A percentile compares a stretch with the other conserved stretches of the same genome.
phyloP scores from a whole-genome alignment of 2,329 filamentous ascomycete species.

The Colletotrichum godetiae region DNA sequence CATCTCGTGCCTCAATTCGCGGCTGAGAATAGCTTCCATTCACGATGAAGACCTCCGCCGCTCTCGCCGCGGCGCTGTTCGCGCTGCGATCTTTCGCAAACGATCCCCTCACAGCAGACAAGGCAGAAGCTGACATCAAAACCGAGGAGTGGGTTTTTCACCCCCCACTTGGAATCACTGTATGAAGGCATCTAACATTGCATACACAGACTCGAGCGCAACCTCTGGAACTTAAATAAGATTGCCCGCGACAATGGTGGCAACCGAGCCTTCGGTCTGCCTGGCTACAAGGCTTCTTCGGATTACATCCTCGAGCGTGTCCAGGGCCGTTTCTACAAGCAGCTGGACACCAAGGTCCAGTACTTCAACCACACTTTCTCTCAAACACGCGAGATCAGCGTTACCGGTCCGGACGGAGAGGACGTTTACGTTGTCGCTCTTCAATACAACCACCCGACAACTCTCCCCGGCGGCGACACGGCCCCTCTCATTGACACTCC shows the following conservation, averaged over 20 bases:
- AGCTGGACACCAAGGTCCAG: conserved; percentile 58
- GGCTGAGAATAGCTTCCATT: conserved; percentile 9
- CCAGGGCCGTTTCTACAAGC: conserved; percentile 49
- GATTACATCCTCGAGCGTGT: conserved; percentile 65
- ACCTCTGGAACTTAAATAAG: conserved; percentile 64
- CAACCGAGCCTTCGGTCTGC: conserved; percentile 69
- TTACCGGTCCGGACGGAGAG: conserved; percentile 58
- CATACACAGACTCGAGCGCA: conserved; percentile 59
- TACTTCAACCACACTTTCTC: conserved; percentile 59
- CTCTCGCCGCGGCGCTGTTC: conserved; percentile 33
- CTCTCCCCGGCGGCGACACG: conserved; percentile 48
- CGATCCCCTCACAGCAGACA: conserved; percentile 50
- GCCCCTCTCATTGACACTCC: conserved; percentile 50
- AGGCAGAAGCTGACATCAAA: conserved; percentile 52
- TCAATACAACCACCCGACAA: conserved; percentile 59
- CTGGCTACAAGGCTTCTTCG: conserved; percentile 68
- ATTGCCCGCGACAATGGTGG: conserved; percentile 67
- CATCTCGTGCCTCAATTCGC: not conserved
- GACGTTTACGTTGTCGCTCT: conserved; percentile 55
- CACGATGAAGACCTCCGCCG: conserved; percentile 35
- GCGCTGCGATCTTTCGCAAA: conserved; percentile 36
- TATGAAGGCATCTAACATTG: not conserved
- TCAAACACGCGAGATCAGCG: conserved; percentile 53
- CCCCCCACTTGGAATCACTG: not conserved
- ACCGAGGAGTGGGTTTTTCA: conserved; percentile 47